A percentile compares a stretch with the other conserved stretches of the same genome.
phyloP scores from a whole-genome alignment of 768 basidiomycete species.

The Rhodosporidiobolus sp. region DNA sequence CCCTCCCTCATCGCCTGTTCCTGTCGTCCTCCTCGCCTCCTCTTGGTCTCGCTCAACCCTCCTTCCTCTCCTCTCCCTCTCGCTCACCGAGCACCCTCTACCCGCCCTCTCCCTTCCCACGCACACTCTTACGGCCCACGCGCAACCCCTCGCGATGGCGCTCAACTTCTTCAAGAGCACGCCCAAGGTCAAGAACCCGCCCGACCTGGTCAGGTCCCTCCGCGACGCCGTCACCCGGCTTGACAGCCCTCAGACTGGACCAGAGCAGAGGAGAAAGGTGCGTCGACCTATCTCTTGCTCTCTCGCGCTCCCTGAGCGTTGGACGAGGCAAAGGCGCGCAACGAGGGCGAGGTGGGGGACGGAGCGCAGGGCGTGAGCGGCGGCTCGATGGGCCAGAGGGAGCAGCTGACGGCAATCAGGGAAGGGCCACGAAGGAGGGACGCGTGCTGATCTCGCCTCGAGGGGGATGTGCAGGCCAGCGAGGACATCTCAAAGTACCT shows the following conservation, averaged over 20 bases:
- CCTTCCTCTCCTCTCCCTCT: not conserved
- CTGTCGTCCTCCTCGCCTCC: not conserved
- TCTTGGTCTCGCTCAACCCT: not conserved
- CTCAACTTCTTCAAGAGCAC: slow-evolving; percentile 94
- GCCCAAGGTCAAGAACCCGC: slow-evolving; percentile 71
- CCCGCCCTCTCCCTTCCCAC: not conserved
- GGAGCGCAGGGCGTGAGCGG: not conserved
- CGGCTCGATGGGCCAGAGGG: too few species aligned
- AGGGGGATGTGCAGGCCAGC: slow-evolving; percentile 59
- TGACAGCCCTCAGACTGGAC: slow-evolving; percentile 68
- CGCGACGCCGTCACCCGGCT: slow-evolving; percentile 74
- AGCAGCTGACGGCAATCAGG: not conserved
- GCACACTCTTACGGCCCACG: not conserved
- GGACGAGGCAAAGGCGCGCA: not conserved
- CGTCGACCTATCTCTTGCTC: too few species aligned
- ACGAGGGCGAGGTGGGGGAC: slow-evolving; percentile 10
- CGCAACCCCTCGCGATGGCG: too few species aligned
- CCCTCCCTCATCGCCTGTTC: not conserved
- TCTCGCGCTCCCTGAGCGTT: not conserved
- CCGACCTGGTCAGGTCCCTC: slow-evolving; percentile 77
- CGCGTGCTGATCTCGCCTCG: too few species aligned
- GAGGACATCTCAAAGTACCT: slow-evolving; percentile 87
- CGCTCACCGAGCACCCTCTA: too few species aligned
- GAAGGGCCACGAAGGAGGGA: not conserved
- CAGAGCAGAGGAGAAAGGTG: slow-evolving; percentile 77